phyloP scores from a whole-genome alignment of 495 filamentous ascomycete species.

The Podospora australis region DNA sequence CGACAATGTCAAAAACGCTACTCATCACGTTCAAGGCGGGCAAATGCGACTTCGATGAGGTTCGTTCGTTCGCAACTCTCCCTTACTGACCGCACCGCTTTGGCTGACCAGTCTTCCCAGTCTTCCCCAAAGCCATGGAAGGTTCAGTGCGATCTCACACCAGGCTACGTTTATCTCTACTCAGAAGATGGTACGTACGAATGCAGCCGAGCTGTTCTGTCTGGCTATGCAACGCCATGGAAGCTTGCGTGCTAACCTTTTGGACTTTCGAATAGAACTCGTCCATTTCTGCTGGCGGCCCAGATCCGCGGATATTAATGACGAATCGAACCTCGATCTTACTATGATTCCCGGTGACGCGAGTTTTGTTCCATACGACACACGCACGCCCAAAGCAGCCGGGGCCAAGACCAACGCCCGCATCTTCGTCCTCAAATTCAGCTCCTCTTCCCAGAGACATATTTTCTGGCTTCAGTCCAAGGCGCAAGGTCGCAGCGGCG shows the following conservation, averaged over 20 bases:
- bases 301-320: slow-evolving; percentile 43
- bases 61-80: slow-evolving; percentile 40
- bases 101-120: slow-evolving; percentile 35
- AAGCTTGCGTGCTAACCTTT: neutral
- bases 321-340: slow-evolving; percentile 71
- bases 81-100: neutral
- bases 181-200: slow-evolving; percentile 69
- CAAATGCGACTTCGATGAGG: slow-evolving; percentile 77
- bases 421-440: slow-evolving; percentile 90
- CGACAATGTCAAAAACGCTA: slow-evolving; percentile 74
- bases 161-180: slow-evolving; percentile 92
- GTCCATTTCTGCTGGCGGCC: slow-evolving; percentile 95
- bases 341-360: slow-evolving; percentile 88
- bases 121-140: slow-evolving; percentile 54
- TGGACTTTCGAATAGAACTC: too few species aligned
- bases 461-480: slow-evolving; percentile 96
- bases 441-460: slow-evolving; percentile 82
- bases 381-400: slow-evolving; percentile 38
- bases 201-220: neutral
- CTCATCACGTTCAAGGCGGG: slow-evolving; percentile 98
- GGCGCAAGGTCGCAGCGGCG: slow-evolving; percentile 65
- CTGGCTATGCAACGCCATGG: slow-evolving; percentile 15
- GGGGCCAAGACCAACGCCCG: slow-evolving; percentile 74
- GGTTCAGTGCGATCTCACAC: slow-evolving; percentile 59
- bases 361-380: slow-evolving; percentile 72